Percentiles rank a stretch among this genome's conserved stretches.
Conservation (phyloP, 202 grass and related monocot species). For the Tripidium arundinaceum region DNA sequence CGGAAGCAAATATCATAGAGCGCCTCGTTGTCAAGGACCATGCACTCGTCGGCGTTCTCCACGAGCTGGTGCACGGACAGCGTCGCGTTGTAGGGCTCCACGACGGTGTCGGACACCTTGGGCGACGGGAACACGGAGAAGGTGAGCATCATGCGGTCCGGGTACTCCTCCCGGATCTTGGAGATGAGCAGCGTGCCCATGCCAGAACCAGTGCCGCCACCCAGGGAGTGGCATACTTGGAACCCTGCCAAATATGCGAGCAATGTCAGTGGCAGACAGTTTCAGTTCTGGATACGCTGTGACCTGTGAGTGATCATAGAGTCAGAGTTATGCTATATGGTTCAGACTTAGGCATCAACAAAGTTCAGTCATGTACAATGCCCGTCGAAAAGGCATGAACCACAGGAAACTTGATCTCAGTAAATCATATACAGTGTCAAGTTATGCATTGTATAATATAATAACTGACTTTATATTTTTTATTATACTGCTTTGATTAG, state of each 20-base stretch:
- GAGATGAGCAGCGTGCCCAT: constrained; percentile 81
- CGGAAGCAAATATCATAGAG: constrained; percentile 76
- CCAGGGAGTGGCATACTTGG: constrained; percentile 77
- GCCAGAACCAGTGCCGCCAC: constrained; percentile 59
- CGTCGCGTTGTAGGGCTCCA: constrained; percentile 68
- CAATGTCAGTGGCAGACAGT: background rate
- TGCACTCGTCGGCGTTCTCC: constrained; percentile 77
- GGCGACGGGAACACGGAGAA: constrained; percentile 67
- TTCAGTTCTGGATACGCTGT: background rate
- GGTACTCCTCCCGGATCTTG: constrained; percentile 79
- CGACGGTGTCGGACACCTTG: constrained; percentile 70
- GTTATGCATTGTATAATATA: background rate
- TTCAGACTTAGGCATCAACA: background rate
- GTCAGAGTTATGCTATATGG: background rate
- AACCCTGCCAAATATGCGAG: constrained; percentile 34
- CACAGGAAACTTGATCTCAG: background rate
- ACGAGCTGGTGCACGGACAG: constrained; percentile 74
- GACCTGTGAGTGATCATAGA: background rate
- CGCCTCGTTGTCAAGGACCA: constrained; percentile 81
- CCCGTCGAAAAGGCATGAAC: background rate
- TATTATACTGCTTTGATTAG: background rate
- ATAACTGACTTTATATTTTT: background rate
- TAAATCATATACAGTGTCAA: background rate
- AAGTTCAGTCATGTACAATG: background rate
- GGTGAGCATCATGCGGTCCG: constrained; percentile 76